Base-by-base conservation (phyloP, 768 basidiomycete species). In the Collybia sordida region DNA sequence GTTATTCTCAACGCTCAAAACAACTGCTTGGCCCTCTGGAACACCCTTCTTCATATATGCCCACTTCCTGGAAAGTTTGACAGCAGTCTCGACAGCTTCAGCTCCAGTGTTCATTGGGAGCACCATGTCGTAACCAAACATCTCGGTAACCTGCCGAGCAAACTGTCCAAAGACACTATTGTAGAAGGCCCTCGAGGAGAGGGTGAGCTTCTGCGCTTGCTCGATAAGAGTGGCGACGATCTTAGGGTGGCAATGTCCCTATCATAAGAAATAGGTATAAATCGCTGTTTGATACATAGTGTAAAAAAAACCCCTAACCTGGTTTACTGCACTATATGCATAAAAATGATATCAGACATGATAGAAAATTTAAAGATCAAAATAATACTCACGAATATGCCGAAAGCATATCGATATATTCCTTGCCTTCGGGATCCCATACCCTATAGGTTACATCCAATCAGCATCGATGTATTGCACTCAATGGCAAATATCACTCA, bases 71-170 rank as follows among this genome's bases (percentile, higher is more conserved):
- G 97, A 87, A 15, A 98, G 79, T 78, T 99, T 99, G 65, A 99
- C 69, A n/a, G 87, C 83, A 0, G 95, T 97, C 73, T 99, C 97
- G 47, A 98, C 97, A 6, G 97, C 97, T 64, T 99, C 97, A 0
- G 94, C 94, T 40, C 96, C 96, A 0, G 96, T 98, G 78, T 99
- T 99, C 94, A 98, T 97, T 19, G 96, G 95, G 7, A 98, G 76
- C 1, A 97, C 93, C 85, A 93, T 94, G 54, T 96, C 95, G 67
- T 90, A 98, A 11, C 86, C 87, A 62, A 96, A 93, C 71, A 90
- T 81, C 51, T 82, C 72, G 1, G 88, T 92, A 51, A 98, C 76
- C 66, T 83, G 80, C 72, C 90, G 78, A 1, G 94, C 93, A 66
- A 94, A 99, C n/a, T 74, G 78, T 0, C 93, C 94, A 57, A 99